Evolutionary conservation across 495 filamentous ascomycete genomes (phyloP).

Genomic region (Thermothielavioides terrestris): DNA sequence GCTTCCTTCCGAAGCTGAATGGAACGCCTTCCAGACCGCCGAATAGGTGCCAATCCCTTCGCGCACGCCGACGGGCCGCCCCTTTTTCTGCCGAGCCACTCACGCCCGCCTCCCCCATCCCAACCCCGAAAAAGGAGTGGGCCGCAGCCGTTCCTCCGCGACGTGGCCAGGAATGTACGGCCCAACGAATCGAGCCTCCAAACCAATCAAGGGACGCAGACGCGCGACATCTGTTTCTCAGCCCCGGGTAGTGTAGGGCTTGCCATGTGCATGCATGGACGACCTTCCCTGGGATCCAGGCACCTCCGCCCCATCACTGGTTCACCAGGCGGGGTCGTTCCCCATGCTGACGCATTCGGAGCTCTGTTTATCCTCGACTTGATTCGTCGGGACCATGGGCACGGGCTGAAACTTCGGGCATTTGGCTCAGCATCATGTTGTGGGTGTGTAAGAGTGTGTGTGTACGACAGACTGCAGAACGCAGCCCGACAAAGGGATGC

Average conservation of each 20-base stretch:
- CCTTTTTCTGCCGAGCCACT: neutral
- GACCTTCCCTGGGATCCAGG: neutral
- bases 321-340: slow-evolving; percentile 1
- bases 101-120: neutral
- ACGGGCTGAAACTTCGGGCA: neutral
- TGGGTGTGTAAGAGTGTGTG: no score
- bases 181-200: neutral
- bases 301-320: slow-evolving; percentile 9
- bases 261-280: neutral
- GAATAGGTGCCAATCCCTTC: no score
- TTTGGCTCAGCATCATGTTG: neutral
- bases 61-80: neutral
- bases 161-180: slow-evolving; percentile 12
- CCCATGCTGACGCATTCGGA: neutral
- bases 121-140: slow-evolving; percentile 2
- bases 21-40: no score
- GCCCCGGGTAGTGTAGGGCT: neutral
- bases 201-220: slow-evolving; percentile 1
- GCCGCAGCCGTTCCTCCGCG: slow-evolving; percentile 4
- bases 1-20: no score
- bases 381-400: neutral
- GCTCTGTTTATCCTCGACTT: neutral
- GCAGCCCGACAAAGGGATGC: neutral
- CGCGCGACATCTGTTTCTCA: slow-evolving; percentile 3
- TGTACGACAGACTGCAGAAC: no score